Conservation (phyloP, 441 rosid genomes). For the Populus hybrid region DNA sequence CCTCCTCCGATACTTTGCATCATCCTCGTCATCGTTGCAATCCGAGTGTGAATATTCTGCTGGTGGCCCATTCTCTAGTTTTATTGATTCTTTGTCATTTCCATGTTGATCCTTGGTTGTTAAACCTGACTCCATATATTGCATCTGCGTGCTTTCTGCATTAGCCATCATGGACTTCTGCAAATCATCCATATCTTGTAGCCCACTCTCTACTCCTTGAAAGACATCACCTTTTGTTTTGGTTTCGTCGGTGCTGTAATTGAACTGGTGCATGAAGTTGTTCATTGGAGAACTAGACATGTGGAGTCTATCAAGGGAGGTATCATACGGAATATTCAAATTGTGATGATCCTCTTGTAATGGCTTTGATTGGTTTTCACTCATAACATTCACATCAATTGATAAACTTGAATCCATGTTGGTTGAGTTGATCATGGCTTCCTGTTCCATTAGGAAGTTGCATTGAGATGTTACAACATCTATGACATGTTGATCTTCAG, state of each 20-base stretch:
- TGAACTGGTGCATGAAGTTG: constrained; percentile 42
- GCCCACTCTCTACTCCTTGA: constrained; percentile 24
- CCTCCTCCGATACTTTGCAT: constrained; percentile 41
- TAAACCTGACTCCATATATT: constrained; percentile 30
- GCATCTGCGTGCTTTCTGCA: constrained; percentile 22
- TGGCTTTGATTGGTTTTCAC: constrained; percentile 28
- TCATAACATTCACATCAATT: constrained; percentile 2
- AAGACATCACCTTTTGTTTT: constrained; percentile 32
- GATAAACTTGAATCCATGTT: constrained; percentile 33
- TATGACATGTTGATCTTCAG: constrained; percentile 65
- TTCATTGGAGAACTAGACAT: constrained; percentile 31
- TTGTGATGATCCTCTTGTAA: constrained; percentile 36
- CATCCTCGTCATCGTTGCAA: constrained; percentile 81
- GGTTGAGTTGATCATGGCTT: constrained; percentile 25
- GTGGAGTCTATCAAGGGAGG: constrained; percentile 38
- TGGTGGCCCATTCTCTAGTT: constrained; percentile 48
- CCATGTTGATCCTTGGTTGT: constrained; percentile 31
- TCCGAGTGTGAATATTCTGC: constrained; percentile 55
- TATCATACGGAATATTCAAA: constrained; percentile 40
- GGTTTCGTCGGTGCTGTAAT: constrained; percentile 25
- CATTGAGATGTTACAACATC: constrained; percentile 62
- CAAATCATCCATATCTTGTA: constrained; percentile 24
- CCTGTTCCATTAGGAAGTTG: constrained; percentile 40
- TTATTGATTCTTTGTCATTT: constrained; percentile 40
- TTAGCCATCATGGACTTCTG: constrained; percentile 22